Percentiles rank a stretch among this genome's conserved stretches.
Evolutionary conservation across 345 rosid genomes (phyloP).

Genomic region (Gossypium rotundifolium): DNA sequence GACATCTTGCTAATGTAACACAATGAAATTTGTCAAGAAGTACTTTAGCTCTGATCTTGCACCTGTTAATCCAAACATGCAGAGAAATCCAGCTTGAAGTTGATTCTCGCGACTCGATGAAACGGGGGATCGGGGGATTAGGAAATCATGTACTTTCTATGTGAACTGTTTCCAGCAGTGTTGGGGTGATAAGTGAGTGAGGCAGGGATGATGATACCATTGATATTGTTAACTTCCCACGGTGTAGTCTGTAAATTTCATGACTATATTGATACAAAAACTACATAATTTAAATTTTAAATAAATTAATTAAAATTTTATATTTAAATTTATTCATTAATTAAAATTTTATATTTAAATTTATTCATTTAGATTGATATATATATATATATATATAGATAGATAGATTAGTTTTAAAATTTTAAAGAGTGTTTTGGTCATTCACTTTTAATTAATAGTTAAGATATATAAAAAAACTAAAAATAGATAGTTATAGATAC

Average conservation of each 20-base stretch:
- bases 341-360: no score
- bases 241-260: not conserved
- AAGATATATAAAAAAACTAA: no score
- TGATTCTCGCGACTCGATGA: not conserved
- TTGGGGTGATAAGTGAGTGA: no score
- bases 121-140: not conserved
- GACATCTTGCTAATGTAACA: slow-evolving; percentile 8
- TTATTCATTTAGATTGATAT: no score
- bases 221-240: not conserved
- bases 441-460: no score
- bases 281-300: slow-evolving; percentile 11
- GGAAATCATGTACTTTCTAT: not conserved
- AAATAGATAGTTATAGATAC: no score
- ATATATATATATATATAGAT: no score
- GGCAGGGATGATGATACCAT: no score
- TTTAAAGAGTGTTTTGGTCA: no score
- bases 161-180: not conserved
- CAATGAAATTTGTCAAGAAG: slow-evolving; percentile 3
- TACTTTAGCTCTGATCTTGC: not conserved
- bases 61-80: slow-evolving; percentile 1
- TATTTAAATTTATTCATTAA: no score
- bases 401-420: no score
- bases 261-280: not conserved
- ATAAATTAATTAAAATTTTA: no score
- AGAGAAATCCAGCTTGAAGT: slow-evolving; percentile 5